These are phyloP conservation scores for Haplographium delicatum DNA, from an alignment of 495 filamentous ascomycete genomes.

Conservation along the genomic window DNA sequence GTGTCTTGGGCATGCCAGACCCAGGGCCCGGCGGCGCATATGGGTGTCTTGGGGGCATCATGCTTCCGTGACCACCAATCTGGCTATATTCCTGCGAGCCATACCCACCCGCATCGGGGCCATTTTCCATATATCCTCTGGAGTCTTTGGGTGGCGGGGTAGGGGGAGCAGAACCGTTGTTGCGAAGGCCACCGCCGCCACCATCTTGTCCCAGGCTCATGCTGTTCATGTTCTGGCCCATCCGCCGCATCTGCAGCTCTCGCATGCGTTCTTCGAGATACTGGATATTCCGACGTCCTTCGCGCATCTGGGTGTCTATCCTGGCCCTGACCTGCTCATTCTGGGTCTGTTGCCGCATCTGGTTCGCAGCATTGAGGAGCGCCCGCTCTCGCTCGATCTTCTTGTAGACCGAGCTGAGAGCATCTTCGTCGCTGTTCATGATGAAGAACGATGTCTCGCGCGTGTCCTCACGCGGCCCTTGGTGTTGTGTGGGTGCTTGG, in stretches of 20 bases:
- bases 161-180: conserved; percentile 44
- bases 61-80: conserved; percentile 49
- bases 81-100: conserved; percentile 39
- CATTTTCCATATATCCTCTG: conserved; percentile 30
- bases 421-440: conserved; percentile 75
- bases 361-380: conserved; percentile 87
- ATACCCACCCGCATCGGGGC: conserved; percentile 34
- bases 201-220: conserved; percentile 46
- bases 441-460: conserved; percentile 23
- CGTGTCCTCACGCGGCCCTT: conserved; percentile 14
- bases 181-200: conserved; percentile 29
- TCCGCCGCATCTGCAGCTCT: conserved; percentile 77
- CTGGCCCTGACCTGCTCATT: conserved; percentile 85
- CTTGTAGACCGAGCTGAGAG: conserved; percentile 79
- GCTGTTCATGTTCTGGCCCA: conserved; percentile 58
- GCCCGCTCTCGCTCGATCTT: conserved; percentile 99
- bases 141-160: conserved; percentile 63
- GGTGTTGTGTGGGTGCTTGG: not conserved
- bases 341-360: conserved; percentile 91
- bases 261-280: conserved; percentile 89
- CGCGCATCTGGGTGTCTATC: conserved; percentile 86
- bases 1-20: conserved; percentile 61
- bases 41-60: conserved; percentile 80
- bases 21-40: conserved; percentile 70
- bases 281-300: conserved; percentile 84